Evolutionary conservation across 1,284 basidiomycete genomes (phyloP).

Genomic region (Tremellales sp.): DNA sequence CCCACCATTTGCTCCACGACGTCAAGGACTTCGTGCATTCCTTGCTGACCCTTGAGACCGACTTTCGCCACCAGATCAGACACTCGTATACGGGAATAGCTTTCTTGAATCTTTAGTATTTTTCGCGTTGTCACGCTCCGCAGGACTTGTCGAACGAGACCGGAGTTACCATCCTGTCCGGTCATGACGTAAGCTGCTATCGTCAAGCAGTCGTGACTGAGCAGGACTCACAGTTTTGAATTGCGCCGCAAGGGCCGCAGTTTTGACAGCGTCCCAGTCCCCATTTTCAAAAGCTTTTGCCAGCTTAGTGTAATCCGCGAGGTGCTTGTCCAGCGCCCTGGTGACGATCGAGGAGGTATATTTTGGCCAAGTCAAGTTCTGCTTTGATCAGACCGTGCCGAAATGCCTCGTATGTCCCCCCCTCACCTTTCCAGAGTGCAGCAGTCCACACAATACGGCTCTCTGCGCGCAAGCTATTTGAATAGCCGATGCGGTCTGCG

Average conservation of each 20-base stretch:
- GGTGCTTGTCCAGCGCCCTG: constrained; percentile 29
- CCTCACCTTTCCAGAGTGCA: constrained; percentile 34
- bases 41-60: constrained; percentile 10
- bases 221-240: constrained; percentile 25
- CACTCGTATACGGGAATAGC: constrained; percentile 33
- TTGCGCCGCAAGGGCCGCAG: constrained; percentile 6
- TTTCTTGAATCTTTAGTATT: constrained; percentile 30
- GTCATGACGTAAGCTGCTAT: constrained; percentile 6
- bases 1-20: constrained; percentile 32
- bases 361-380: constrained; percentile 23
- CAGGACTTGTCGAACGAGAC: constrained; percentile 31
- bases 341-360: constrained; percentile 26
- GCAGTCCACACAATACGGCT: constrained; percentile 39
- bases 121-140: constrained; percentile 28
- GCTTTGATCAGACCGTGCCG: not conserved
- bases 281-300: constrained; percentile 33
- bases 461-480: constrained; percentile 40
- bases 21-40: constrained; percentile 1
- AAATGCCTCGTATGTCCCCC: not conserved
- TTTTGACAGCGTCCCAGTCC: constrained; percentile 28
- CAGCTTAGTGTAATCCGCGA: constrained; percentile 28
- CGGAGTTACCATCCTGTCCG: constrained; percentile 36
- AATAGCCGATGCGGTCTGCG: constrained; percentile 33
- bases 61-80: constrained; percentile 25
- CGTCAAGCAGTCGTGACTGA: not conserved